A percentile compares a stretch with the other conserved stretches of the same genome.
Conservation (phyloP, 306 rosid species). For the Acacia acuminata region DNA sequence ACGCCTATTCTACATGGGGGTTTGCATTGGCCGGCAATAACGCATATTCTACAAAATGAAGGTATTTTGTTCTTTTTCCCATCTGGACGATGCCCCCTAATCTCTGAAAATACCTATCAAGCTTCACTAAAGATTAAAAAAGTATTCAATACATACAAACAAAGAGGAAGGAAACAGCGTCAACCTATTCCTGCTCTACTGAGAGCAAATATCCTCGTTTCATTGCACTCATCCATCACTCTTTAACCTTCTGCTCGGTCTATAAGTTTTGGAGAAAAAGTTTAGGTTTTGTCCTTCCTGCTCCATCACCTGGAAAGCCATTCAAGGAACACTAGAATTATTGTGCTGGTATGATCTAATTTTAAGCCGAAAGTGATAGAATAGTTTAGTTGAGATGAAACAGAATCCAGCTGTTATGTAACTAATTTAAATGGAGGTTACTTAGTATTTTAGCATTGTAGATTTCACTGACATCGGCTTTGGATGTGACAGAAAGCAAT, state of each 20-base stretch:
- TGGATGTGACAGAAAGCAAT: constrained; percentile 5
- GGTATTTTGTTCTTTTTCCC: constrained; percentile 23
- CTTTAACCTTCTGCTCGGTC: background rate
- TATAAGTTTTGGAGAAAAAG: too few relatives aligned
- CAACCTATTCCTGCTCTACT: background rate
- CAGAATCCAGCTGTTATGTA: too few relatives aligned
- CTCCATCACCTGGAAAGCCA: background rate
- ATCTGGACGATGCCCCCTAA: constrained; percentile 31
- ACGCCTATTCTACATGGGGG: too few relatives aligned
- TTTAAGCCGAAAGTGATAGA: too few relatives aligned
- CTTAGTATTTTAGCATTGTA: background rate
- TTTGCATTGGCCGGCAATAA: constrained; percentile 42
- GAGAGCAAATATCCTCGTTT: background rate
- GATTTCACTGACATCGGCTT: background rate
- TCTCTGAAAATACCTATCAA: background rate
- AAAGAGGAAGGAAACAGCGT: background rate
- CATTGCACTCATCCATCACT: background rate
- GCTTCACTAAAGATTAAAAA: background rate
- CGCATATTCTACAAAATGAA: constrained; percentile 11
- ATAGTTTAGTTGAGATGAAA: too few relatives aligned
- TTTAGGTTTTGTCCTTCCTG: background rate
- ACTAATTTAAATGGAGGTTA: background rate
- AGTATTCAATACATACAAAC: background rate
- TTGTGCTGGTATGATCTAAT: background rate
- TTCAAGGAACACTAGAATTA: background rate